These are phyloP conservation scores for Arabidopsis arenosa DNA, from an alignment of 345 rosid species.

Conservation along the genomic window DNA sequence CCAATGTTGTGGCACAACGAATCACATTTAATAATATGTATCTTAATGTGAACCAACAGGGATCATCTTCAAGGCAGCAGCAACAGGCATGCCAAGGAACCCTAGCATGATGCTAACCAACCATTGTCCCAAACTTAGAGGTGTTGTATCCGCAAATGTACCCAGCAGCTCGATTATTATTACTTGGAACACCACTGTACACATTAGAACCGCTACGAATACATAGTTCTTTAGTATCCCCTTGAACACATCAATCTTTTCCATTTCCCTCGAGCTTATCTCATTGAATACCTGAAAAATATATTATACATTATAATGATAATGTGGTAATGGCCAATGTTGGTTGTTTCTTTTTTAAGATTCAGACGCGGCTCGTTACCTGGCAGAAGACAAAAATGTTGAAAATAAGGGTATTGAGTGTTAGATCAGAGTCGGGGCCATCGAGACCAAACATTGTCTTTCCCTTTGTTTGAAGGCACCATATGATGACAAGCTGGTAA, in stretches of 20 bases:
- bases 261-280: slow-evolving; percentile 84
- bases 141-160: slow-evolving; percentile 75
- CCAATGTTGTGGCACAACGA: slow-evolving; percentile 5
- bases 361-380: slow-evolving; percentile 49
- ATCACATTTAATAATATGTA: background rate
- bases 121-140: slow-evolving; percentile 79
- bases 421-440: slow-evolving; percentile 61
- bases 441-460: slow-evolving; percentile 54
- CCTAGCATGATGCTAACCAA: slow-evolving; percentile 71
- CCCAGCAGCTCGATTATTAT: slow-evolving; percentile 70
- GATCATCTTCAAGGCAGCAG: slow-evolving; percentile 80
- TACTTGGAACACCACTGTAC: slow-evolving; percentile 71
- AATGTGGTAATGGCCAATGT: background rate
- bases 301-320: background rate
- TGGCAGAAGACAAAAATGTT: slow-evolving; percentile 89
- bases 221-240: slow-evolving; percentile 72
- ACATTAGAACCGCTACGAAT: slow-evolving; percentile 58
- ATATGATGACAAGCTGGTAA: slow-evolving; percentile 73
- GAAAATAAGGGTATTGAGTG: slow-evolving; percentile 78
- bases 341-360: background rate
- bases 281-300: slow-evolving; percentile 68
- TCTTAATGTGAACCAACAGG: slow-evolving; percentile 60
- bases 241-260: slow-evolving; percentile 70
- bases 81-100: slow-evolving; percentile 94
- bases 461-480: slow-evolving; percentile 73